Base-by-base conservation (phyloP, 2,329 filamentous ascomycete species). In the Acephala macrosclerotiorum region DNA sequence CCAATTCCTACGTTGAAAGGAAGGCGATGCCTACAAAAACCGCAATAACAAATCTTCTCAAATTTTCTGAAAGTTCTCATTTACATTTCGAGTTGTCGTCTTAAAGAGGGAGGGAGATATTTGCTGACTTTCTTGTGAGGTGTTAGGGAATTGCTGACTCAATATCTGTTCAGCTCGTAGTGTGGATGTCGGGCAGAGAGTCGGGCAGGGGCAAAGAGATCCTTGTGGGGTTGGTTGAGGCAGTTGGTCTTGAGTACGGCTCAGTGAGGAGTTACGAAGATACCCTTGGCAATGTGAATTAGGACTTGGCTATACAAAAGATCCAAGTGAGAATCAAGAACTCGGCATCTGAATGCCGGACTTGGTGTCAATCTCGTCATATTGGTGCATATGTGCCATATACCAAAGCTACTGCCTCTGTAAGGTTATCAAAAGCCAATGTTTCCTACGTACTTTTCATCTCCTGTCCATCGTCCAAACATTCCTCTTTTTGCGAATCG, bases 31-130 rank as follows among this genome's bases (percentile, higher is more conserved):
- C 84, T 87, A 86, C 78, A 85, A 85, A 79, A 83, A 87, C 87
- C 88, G 87, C 86, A 81, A 81, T 80, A 82, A 78, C 70, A 78
- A 80, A 89, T 89, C 87, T 90, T 89, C 87, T 90, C 87, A 86
- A 84, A 76, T 75, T 81, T 77, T 88, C 85, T 88, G 86, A 88
- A 76, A 70, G 5, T 58, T 64, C 55, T 25, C 45, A 25, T 22
- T 18, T 38, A 20, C 61, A 12, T 58, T 53, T 14, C 33, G 2
- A 16, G 12, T 33, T 3, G 3, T 11, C n/a, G 18, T 49, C 20
- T 4, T 8, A 22, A 25, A 25, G 2, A 4, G 6, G 20, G 9
- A 22, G 45, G 14, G 45, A 49, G 45, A 49, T 14, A 7, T 7
- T 49, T 22, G 45, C 45, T 49, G 20, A 49, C n/a, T 18, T 42